These are phyloP conservation scores for Babesia ovata DNA, from an alignment of 169 alveolate genomes.

Conservation along the genomic window DNA sequence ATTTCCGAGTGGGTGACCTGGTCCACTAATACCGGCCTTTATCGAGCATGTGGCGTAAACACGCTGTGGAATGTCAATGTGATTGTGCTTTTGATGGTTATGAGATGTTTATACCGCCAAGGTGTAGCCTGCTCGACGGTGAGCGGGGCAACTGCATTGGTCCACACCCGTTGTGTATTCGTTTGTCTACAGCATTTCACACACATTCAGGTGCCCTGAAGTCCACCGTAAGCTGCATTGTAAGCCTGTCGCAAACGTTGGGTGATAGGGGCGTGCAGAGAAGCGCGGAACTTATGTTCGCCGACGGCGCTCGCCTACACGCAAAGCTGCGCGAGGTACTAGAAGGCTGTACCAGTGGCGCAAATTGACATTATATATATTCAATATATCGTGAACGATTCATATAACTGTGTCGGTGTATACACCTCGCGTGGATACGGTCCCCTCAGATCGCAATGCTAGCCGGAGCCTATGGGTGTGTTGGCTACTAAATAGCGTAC, in stretches of 20 bases:
- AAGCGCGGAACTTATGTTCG: slow-evolving; percentile 16
- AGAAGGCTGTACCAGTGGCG: background rate
- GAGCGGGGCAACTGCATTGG: too few species aligned
- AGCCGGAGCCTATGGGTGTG: too few species aligned
- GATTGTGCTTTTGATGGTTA: too few species aligned
- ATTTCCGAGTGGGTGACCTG: too few species aligned
- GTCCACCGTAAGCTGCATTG: slow-evolving; percentile 8
- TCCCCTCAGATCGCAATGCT: too few species aligned
- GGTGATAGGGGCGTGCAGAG: background rate
- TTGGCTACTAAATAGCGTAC: too few species aligned
- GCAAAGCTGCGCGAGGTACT: slow-evolving; percentile 24
- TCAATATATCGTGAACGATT: background rate
- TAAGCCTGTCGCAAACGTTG: background rate
- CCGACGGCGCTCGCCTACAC: slow-evolving; percentile 10
- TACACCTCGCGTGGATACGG: background rate
- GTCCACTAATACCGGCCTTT: too few species aligned
- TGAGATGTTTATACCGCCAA: too few species aligned
- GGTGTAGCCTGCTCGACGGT: too few species aligned
- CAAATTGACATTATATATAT: background rate
- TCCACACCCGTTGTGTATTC: too few species aligned
- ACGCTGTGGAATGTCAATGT: too few species aligned
- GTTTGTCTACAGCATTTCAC: background rate
- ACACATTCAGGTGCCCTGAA: slow-evolving; percentile 27
- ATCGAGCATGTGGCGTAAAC: too few species aligned
- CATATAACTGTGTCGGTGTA: background rate